Evolutionary conservation across 306 rosid genomes (phyloP), one percentile per base, ranked within the genome.

Genomic region (Carpinus viminea): DNA sequence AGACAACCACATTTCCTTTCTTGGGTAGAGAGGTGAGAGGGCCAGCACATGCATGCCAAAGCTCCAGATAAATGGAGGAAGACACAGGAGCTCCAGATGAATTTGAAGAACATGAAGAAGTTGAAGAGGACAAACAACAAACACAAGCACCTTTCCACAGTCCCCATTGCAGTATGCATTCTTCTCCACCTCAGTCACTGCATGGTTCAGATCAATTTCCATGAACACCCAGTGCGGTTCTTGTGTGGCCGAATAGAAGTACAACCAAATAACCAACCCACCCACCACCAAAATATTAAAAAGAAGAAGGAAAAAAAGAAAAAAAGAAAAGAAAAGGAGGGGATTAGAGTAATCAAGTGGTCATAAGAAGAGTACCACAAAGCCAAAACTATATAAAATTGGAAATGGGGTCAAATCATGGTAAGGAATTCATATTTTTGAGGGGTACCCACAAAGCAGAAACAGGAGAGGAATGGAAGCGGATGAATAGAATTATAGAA

Each of bases 21-120:
- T 89, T 92, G 47, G 97, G 97, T 4, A 94, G 96, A 47, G 93
- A 86, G 73, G 92, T 86, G 56, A 92, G 90, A 59, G 98, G 97
- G n/a, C 98, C 98, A 86, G 98, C 97, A 85, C 97, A 94, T 78
- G 98, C 98, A 77, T 92, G 94, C 97, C 98, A 94, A 7, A 94
- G 96, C 86, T 92, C 98, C 70, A 91, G 64, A 85, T 90, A 94
- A 65, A 87, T 88, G 54, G 98, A 92, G 69, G 93, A 92, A 75
- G 91, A 83, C 7, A 61, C 86, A 48, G 68, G 86, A 79, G 90
- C 64, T 8, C 97, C 72, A 46, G 91, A 82, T 13, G 96, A 92
- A 71, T 82, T 73, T 48, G 98, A 90, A 18, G 89, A 86, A 75
- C 91, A 90, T 9, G 96, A 87, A 74, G 89, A 90, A 68, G 94